Conservation (phyloP, 2,329 filamentous ascomycete genomes). For the Penicillium sp. region DNA sequence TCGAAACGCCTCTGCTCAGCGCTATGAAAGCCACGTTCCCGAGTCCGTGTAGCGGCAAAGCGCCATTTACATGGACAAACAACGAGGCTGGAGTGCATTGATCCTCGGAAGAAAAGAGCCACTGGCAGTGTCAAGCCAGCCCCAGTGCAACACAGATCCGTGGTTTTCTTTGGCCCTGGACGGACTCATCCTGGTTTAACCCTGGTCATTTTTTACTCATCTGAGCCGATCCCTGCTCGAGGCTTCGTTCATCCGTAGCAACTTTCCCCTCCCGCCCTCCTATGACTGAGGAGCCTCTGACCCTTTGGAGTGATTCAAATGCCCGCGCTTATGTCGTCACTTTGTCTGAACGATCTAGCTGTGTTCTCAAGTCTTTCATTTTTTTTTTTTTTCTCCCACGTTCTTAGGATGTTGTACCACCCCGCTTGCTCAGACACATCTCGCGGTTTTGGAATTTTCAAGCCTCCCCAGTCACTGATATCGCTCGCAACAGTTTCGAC, state of each 20-base stretch:
- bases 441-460: conserved; percentile 1
- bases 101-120: conserved; percentile 22
- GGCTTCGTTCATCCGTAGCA: conserved; percentile 14
- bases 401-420: conserved; percentile 23
- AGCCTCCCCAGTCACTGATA: conserved; percentile 17
- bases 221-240: conserved; percentile 23
- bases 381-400: conserved; percentile 13
- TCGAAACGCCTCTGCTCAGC: not conserved
- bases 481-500: conserved; percentile 31
- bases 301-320: conserved; percentile 13
- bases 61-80: conserved; percentile 7
- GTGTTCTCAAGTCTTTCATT: conserved; percentile 13
- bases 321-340: conserved; percentile 20
- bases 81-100: conserved; percentile 14
- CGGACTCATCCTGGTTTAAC: conserved; percentile 18
- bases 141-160: conserved; percentile 23
- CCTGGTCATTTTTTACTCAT: conserved; percentile 20
- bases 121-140: conserved; percentile 11
- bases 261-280: conserved; percentile 4
- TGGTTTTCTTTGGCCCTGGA: conserved; percentile 20
- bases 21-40: conserved; percentile 11
- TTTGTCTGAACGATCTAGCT: conserved; percentile 15
- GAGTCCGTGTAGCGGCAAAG: conserved; percentile 6
- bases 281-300: conserved; percentile 10
- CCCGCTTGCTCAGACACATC: conserved; percentile 11